Percentiles rank a stretch among this genome's conserved stretches.
Evolutionary conservation across 352 stramenopile species (phyloP).

Genomic region (Halophytophthora batemanensis): DNA sequence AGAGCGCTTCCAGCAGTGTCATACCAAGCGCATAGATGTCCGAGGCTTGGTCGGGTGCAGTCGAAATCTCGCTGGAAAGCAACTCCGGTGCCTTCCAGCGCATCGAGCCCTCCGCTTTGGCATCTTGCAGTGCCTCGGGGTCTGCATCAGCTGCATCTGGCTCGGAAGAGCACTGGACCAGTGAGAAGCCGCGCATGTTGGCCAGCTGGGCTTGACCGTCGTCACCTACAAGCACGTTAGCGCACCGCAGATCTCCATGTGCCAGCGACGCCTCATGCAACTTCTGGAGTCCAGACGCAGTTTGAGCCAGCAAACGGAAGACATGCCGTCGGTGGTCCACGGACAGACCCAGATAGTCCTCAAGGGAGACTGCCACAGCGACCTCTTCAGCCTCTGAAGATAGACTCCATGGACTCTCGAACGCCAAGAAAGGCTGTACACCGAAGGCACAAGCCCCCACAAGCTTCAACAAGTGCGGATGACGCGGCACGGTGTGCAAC

Average conservation of each 20-base stretch:
- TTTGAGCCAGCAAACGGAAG: conserved; percentile 46
- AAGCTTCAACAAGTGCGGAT: conserved; percentile 55
- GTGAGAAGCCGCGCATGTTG: conserved; percentile 43
- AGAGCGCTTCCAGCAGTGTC: conserved; percentile 56
- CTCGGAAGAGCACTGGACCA: conserved; percentile 9
- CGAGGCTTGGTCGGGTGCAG: conserved; percentile 20
- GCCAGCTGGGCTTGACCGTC: conserved; percentile 57
- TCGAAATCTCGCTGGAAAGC: conserved; percentile 10
- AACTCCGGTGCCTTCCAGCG: conserved; percentile 60
- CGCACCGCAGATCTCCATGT: conserved; percentile 52
- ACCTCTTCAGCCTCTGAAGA: conserved; percentile 13
- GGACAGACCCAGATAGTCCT: conserved; percentile 47
- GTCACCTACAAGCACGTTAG: conserved; percentile 55
- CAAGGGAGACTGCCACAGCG: conserved; percentile 38
- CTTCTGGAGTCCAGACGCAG: conserved; percentile 46
- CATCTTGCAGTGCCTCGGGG: not conserved
- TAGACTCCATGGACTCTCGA: conserved; percentile 39
- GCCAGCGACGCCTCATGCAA: conserved; percentile 44
- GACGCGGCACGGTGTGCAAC: conserved; percentile 33
- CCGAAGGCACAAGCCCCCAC: conserved; percentile 51
- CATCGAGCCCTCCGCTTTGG: conserved; percentile 22
- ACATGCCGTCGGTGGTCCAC: conserved; percentile 36
- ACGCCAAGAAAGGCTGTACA: conserved; percentile 42
- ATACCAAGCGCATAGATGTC: conserved; percentile 73
- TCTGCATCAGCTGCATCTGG: not conserved